phyloP scores from a whole-genome alignment of 768 basidiomycete genomes.

The Amanita inopinata region DNA sequence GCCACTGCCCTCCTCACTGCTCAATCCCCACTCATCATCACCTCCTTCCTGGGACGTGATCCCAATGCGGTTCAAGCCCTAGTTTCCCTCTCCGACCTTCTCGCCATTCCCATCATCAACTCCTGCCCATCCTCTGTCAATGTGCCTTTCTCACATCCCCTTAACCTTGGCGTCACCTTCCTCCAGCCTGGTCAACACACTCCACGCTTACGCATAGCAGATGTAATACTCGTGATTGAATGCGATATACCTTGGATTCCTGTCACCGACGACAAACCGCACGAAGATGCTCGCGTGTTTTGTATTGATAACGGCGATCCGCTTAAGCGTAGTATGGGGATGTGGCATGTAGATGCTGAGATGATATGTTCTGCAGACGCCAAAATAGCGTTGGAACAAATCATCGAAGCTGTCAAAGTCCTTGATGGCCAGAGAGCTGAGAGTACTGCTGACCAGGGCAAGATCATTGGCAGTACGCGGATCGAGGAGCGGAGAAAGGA shows the following conservation, averaged over 20 bases:
- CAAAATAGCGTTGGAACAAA: conserved; percentile 38
- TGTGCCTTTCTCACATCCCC: conserved; percentile 48
- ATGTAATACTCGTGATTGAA: conserved; percentile 58
- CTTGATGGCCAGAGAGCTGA: conserved; percentile 13
- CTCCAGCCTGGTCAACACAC: conserved; percentile 35
- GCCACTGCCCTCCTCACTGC: conserved; percentile 39
- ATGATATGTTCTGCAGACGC: conserved; percentile 50
- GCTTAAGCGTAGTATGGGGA: conserved; percentile 39
- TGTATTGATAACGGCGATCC: conserved; percentile 56
- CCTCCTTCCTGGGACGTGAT: conserved; percentile 53
- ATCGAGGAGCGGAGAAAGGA: conserved; percentile 6
- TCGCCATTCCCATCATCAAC: conserved; percentile 46
- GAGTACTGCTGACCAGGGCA: too few relatives aligned
- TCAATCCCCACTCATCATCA: conserved; percentile 50
- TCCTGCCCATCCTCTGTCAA: conserved; percentile 42
- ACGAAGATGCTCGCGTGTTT: conserved; percentile 38
- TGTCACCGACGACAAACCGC: conserved; percentile 31
- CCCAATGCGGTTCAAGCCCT: conserved; percentile 35
- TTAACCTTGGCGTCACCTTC: conserved; percentile 43
- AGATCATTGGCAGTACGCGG: not conserved
- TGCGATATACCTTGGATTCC: conserved; percentile 60
- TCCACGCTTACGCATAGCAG: conserved; percentile 39
- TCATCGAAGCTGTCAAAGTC: conserved; percentile 27
- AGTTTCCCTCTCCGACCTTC: conserved; percentile 33
- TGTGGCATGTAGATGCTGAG: conserved; percentile 45